Evolutionary conservation across 257 asterid genomes (phyloP).

Genomic region (Solanum piurae): DNA sequence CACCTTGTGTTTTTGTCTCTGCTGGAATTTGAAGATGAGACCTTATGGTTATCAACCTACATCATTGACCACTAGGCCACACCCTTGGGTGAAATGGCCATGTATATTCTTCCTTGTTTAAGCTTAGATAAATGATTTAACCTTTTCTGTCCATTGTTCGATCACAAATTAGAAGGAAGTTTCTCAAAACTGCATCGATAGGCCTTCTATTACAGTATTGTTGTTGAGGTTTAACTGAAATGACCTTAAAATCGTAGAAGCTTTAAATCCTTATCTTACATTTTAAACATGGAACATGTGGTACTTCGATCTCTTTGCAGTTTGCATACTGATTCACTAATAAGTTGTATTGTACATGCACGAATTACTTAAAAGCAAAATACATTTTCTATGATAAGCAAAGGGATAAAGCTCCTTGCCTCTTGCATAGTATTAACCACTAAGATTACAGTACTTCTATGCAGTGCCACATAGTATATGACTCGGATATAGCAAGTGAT

Average conservation of each 20-base stretch:
- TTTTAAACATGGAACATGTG: neutral
- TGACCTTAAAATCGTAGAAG: neutral
- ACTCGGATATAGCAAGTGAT: constrained; percentile 59
- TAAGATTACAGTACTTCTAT: constrained; percentile 7
- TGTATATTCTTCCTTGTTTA: neutral
- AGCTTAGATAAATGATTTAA: neutral
- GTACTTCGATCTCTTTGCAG: neutral
- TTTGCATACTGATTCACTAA: neutral
- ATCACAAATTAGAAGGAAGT: neutral
- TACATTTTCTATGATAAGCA: neutral
- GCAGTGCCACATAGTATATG: constrained; percentile 80
- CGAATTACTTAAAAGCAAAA: neutral
- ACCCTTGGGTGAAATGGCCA: neutral
- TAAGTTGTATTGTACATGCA: neutral
- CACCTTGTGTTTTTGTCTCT: neutral
- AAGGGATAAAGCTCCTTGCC: neutral
- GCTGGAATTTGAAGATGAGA: neutral
- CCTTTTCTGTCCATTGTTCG: neutral
- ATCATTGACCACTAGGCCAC: neutral
- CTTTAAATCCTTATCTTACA: neutral
- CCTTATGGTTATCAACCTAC: neutral
- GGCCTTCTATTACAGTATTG: neutral
- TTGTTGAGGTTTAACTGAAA: neutral
- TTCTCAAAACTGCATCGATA: neutral
- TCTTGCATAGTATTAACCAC: neutral